Conservation (phyloP, 1,284 basidiomycete species). For the Anthracocystis setariae region DNA sequence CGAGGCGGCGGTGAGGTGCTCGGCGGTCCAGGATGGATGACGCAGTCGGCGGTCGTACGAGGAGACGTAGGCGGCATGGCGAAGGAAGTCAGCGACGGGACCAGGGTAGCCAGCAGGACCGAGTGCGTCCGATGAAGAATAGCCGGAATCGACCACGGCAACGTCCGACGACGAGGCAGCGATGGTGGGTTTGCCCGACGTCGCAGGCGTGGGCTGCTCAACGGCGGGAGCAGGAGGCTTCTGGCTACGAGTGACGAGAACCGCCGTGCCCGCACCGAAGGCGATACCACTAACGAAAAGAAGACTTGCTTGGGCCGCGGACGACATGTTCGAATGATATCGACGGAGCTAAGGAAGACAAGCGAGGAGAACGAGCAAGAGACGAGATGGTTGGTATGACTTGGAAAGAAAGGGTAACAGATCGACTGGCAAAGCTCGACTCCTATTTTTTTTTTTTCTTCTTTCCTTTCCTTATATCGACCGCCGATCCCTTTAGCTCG, state of each 20-base stretch:
- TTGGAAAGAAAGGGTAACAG: too few species aligned
- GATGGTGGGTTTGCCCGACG: slow-evolving; percentile 12
- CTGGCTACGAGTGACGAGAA: slow-evolving; percentile 21
- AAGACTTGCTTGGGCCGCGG: slow-evolving; percentile 87
- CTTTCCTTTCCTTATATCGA: slow-evolving; percentile 1
- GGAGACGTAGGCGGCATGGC: slow-evolving; percentile 83
- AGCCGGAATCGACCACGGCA: slow-evolving; percentile 26
- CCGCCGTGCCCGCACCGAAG: slow-evolving; percentile 75
- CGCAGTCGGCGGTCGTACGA: slow-evolving; percentile 89
- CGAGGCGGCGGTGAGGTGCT: slow-evolving; percentile 82
- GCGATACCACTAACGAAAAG: slow-evolving; percentile 78
- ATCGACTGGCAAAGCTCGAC: neutral
- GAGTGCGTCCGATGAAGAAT: slow-evolving; percentile 25
- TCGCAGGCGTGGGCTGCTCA: neutral
- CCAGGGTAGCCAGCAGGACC: slow-evolving; percentile 70
- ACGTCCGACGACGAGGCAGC: slow-evolving; percentile 4
- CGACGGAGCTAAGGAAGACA: neutral
- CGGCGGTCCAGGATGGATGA: slow-evolving; percentile 95
- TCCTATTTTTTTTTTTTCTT: slow-evolving; percentile 1
- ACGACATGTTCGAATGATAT: slow-evolving; percentile 76
- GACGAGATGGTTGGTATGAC: too few species aligned
- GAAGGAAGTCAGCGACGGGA: slow-evolving; percentile 82
- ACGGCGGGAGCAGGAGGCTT: slow-evolving; percentile 8
- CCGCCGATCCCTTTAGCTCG: neutral
- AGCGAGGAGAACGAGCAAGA: neutral